phyloP scores from a whole-genome alignment of 345 rosid species.

The Heritiera littoralis region DNA sequence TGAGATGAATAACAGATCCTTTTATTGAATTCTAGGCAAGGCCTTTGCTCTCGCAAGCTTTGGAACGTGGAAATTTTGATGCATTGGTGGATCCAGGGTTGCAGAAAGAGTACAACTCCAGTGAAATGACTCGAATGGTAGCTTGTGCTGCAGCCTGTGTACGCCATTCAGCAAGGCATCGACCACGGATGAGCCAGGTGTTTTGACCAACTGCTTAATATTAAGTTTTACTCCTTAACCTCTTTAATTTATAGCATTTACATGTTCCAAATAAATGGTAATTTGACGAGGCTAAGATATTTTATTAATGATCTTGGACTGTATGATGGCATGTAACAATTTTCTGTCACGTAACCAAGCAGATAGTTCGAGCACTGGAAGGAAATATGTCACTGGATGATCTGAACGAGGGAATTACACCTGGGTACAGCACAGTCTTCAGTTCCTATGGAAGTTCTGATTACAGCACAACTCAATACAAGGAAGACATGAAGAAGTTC shows the following conservation, averaged over 20 bases:
- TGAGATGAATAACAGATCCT: conserved; percentile 15
- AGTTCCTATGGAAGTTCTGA: conserved; percentile 60
- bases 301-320: background rate
- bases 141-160: conserved; percentile 86
- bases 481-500: conserved; percentile 68
- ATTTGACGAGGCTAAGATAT: background rate
- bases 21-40: conserved; percentile 56
- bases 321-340: conserved; percentile 9
- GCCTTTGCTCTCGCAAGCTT: conserved; percentile 61
- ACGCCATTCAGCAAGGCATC: conserved; percentile 68
- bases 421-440: conserved; percentile 49
- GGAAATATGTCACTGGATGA: conserved; percentile 68
- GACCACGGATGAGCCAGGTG: conserved; percentile 92
- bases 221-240: background rate
- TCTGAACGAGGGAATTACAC: conserved; percentile 54
- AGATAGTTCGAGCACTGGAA: conserved; percentile 84
- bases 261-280: background rate
- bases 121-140: conserved; percentile 66
- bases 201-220: background rate
- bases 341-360: conserved; percentile 18
- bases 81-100: conserved; percentile 60
- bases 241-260: background rate
- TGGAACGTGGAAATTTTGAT: conserved; percentile 51
- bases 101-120: conserved; percentile 41
- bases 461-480: conserved; percentile 62